phyloP scores from a whole-genome alignment of 2,329 filamentous ascomycete species.

The Spiromastix sp. region DNA sequence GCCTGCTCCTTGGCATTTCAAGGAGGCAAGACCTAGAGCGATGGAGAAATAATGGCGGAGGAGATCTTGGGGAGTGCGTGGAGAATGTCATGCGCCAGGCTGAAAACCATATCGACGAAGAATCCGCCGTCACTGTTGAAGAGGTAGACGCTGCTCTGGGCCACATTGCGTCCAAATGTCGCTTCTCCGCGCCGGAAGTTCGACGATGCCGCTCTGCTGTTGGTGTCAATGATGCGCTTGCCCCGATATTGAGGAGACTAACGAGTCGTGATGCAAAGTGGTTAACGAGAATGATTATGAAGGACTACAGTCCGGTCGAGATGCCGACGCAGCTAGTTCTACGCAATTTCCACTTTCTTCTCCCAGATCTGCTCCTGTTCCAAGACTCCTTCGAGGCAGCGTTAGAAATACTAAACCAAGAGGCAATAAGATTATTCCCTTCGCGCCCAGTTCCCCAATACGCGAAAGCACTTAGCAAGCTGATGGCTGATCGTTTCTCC shows the following conservation, averaged over 20 bases:
- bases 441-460: conserved; percentile 23
- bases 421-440: conserved; percentile 27
- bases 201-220: conserved; percentile 30
- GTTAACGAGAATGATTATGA: conserved; percentile 71
- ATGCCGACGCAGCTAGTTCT: conserved; percentile 50
- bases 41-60: conserved; percentile 50
- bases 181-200: conserved; percentile 59
- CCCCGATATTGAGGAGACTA: conserved; percentile 48
- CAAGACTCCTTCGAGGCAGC: conserved; percentile 58
- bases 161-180: conserved; percentile 55
- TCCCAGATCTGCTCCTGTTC: conserved; percentile 61
- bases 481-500: conserved; percentile 36
- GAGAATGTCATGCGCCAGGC: conserved; percentile 53
- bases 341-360: conserved; percentile 53
- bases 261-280: conserved; percentile 69
- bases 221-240: conserved; percentile 40
- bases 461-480: conserved; percentile 18
- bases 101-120: conserved; percentile 33
- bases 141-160: conserved; percentile 60
- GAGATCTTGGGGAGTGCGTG: conserved; percentile 63
- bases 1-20: conserved; percentile 53
- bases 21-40: conserved; percentile 51
- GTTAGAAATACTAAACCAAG: conserved; percentile 40
- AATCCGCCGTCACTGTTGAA: conserved; percentile 51
- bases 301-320: conserved; percentile 58